phyloP scores from a whole-genome alignment of 208 protist genomes.

The Trichomonas tenax region DNA sequence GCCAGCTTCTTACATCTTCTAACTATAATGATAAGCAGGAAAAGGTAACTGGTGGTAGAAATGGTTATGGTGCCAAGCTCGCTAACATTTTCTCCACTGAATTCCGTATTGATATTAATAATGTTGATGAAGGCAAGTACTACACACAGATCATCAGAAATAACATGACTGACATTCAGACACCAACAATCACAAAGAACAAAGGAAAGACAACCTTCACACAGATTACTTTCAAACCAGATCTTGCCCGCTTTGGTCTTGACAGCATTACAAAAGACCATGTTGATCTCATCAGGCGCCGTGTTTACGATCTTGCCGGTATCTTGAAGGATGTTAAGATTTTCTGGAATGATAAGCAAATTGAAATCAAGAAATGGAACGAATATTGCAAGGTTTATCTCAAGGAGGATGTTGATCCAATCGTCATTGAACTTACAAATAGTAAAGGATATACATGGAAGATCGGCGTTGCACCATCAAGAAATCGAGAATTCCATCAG shows the following conservation, averaged over 20 bases:
- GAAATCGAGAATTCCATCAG: conserved; percentile 73
- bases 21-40: conserved; percentile 97
- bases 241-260: conserved; percentile 86
- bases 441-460: conserved; percentile 71
- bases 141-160: conserved; percentile 72
- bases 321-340: conserved; percentile 59
- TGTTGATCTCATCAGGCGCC: conserved; percentile 75
- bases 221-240: conserved; percentile 91
- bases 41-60: conserved; percentile 77
- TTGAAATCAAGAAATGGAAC: conserved; percentile 70
- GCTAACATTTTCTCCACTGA: conserved; percentile 95
- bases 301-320: conserved; percentile 97
- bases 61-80: conserved; percentile 90
- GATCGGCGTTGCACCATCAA: conserved; percentile 67
- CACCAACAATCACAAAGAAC: conserved; percentile 58
- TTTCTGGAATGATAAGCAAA: conserved; percentile 74
- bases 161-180: conserved; percentile 80
- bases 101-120: conserved; percentile 35
- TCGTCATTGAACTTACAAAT: conserved; percentile 45
- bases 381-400: conserved; percentile 91
- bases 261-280: conserved; percentile 80
- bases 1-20: conserved; percentile 86
- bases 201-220: conserved; percentile 58
- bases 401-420: conserved; percentile 39
- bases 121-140: not conserved